These are phyloP conservation scores for Penicillium nordicum DNA, from an alignment of 2,329 filamentous ascomycete genomes.

Conservation along the genomic window DNA sequence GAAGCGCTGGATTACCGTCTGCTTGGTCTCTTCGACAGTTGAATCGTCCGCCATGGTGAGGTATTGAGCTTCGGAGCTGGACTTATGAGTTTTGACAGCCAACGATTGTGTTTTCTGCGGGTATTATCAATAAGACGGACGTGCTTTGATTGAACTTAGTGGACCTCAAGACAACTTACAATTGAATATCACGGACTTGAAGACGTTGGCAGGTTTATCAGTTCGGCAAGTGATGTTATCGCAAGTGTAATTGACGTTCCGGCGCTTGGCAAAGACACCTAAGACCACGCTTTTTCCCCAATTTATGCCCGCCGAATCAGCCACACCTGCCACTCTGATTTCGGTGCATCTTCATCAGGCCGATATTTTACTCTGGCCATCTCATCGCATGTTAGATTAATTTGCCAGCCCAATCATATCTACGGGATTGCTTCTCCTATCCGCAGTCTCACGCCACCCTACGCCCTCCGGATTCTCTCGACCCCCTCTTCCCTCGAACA, in stretches of 20 bases:
- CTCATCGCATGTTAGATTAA: not conserved
- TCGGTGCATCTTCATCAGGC: constrained; percentile 3
- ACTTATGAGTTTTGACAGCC: not conserved
- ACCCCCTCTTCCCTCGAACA: not conserved
- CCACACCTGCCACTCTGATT: constrained; percentile 12
- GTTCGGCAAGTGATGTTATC: constrained; percentile 1
- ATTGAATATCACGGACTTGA: not conserved
- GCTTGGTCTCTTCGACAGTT: constrained; percentile 34
- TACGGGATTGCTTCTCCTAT: constrained; percentile 14
- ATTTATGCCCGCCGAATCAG: constrained; percentile 4
- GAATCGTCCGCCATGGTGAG: constrained; percentile 30
- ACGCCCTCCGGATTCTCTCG: constrained; percentile 2
- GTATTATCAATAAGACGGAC: not conserved
- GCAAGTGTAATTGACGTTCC: constrained; percentile 15
- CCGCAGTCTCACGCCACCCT: constrained; percentile 16
- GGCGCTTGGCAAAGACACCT: constrained; percentile 26
- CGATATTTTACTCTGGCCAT: not conserved
- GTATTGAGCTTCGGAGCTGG: not conserved
- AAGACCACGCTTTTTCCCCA: constrained; percentile 20
- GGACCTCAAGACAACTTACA: not conserved
- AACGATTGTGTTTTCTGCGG: not conserved
- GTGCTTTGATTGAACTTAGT: not conserved
- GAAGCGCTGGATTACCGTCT: constrained; percentile 38
- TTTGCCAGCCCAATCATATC: not conserved
- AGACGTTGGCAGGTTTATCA: not conserved